Evolutionary conservation across 139 green algal species (phyloP), one percentile per base, ranked within the genome.

Genomic region (Pleodorina starrii): DNA sequence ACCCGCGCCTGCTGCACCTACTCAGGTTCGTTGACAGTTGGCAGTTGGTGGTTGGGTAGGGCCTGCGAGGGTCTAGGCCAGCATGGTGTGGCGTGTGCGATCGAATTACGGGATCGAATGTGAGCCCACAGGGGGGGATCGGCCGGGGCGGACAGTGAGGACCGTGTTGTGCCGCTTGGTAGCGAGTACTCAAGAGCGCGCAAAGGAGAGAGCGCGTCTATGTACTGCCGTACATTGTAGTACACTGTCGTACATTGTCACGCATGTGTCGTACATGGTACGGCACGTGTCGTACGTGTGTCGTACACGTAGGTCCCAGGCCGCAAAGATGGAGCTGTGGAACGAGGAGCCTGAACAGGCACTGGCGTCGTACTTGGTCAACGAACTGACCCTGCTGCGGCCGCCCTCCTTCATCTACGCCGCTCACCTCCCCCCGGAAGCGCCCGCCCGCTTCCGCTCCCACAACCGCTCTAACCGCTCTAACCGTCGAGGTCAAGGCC

Each of bases 1-100:
- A 77, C 88, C 90, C 90, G 29, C 51, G 79, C 51, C 85, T 94
- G n/a, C 50, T 94, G 54, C 84, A 93, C 81, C 60, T 93, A n/a
- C 71, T 94, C 48, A n/a, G 92, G 92, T 93, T 66, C 35, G 88
- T 50, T 23, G 10, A n/a, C n/a, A n/a, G n/a, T n/a, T n/a, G n/a
- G n/a, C n/a, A n/a, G n/a, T n/a, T n/a, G n/a, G n/a, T n/a, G n/a
- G n/a, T n/a, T n/a, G n/a, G n/a, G n/a, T n/a, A n/a, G n/a, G n/a
- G n/a, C n/a, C n/a, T n/a, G n/a, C n/a, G n/a, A n/a, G n/a, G n/a
- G n/a, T n/a, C n/a, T n/a, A n/a, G n/a, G n/a, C n/a, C n/a, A n/a
- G n/a, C n/a, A n/a, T n/a, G n/a, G n/a, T n/a, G n/a, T n/a, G n/a
- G n/a, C n/a, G n/a, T n/a, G n/a, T n/a, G n/a, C n/a, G n/a, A n/a